Conservation (phyloP, 768 basidiomycete species). For the Tephrocybe sp. region DNA sequence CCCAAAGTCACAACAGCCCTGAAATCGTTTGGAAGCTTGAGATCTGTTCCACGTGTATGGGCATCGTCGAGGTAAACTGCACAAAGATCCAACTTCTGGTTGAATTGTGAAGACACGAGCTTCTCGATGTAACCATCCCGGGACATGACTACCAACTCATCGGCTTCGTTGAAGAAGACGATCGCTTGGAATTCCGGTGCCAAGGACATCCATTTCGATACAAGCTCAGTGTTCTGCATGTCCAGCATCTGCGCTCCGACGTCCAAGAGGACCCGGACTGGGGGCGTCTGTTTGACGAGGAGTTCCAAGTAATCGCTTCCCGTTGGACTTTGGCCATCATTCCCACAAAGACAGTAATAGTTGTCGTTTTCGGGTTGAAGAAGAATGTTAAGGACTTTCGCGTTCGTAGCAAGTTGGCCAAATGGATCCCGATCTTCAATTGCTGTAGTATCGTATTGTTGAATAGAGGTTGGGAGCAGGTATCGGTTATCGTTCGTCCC, state of each 20-base stretch:
- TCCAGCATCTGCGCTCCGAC: conserved; percentile 61
- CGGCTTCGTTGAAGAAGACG: conserved; percentile 40
- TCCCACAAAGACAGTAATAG: conserved; percentile 28
- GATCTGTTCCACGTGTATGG: conserved; percentile 52
- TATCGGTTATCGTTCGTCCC: conserved; percentile 44
- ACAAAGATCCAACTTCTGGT: conserved; percentile 33
- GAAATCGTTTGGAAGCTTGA: conserved; percentile 45
- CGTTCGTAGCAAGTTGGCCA: conserved; percentile 47
- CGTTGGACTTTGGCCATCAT: conserved; percentile 18
- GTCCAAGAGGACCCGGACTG: conserved; percentile 50
- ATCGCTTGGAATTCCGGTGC: conserved; percentile 33
- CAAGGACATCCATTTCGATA: conserved; percentile 36
- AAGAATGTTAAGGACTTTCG: conserved; percentile 39
- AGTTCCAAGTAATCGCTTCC: conserved; percentile 26
- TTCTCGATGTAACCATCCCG: conserved; percentile 34
- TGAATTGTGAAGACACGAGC: conserved; percentile 40
- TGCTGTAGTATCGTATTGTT: conserved; percentile 27
- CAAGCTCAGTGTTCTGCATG: conserved; percentile 41
- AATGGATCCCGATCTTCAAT: conserved; percentile 25
- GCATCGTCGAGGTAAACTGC: conserved; percentile 54
- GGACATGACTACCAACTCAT: conserved; percentile 34
- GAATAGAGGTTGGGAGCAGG: conserved; percentile 38
- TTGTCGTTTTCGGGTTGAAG: conserved; percentile 40
- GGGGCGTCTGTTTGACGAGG: conserved; percentile 33
- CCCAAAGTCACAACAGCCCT: conserved; percentile 49